These are phyloP conservation scores for Cyberlindnera maritima DNA, from an alignment of 805 yeast genomes.

Conservation along the genomic window DNA sequence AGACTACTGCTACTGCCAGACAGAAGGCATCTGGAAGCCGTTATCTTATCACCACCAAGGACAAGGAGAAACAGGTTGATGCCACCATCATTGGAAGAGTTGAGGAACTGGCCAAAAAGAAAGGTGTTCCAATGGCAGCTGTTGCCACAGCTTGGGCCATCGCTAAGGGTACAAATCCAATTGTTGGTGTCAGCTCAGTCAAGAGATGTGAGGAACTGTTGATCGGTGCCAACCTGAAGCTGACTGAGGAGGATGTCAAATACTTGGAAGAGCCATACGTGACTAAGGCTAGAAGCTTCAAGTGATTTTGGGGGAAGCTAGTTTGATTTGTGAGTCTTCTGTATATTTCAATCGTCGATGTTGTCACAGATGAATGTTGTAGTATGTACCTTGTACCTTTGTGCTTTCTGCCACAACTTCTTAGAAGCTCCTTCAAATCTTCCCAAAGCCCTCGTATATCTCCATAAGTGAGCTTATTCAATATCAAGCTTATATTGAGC, in stretches of 20 bases:
- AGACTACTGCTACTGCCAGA: background rate
- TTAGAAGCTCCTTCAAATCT: too few species aligned
- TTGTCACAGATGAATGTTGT: too few species aligned
- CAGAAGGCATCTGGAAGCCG: background rate
- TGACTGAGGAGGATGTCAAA: constrained; percentile 26
- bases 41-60: background rate
- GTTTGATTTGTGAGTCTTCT: too few species aligned
- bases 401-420: too few species aligned
- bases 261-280: constrained; percentile 21
- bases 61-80: constrained; percentile 21
- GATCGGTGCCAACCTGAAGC: constrained; percentile 37
- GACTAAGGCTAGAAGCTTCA: background rate
- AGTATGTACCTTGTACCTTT: too few species aligned
- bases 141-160: constrained; percentile 53
- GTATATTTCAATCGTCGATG: too few species aligned
- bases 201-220: constrained; percentile 52
- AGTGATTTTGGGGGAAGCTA: background rate
- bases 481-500: too few species aligned
- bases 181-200: constrained; percentile 49
- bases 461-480: too few species aligned
- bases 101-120: constrained; percentile 48
- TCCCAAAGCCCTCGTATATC: too few species aligned
- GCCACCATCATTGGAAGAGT: constrained; percentile 43
- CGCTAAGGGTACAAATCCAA: constrained; percentile 49
- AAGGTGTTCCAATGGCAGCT: constrained; percentile 47